Conservation (phyloP, 192 early-diverging fungal genomes). For the Entrophospora sp. region DNA sequence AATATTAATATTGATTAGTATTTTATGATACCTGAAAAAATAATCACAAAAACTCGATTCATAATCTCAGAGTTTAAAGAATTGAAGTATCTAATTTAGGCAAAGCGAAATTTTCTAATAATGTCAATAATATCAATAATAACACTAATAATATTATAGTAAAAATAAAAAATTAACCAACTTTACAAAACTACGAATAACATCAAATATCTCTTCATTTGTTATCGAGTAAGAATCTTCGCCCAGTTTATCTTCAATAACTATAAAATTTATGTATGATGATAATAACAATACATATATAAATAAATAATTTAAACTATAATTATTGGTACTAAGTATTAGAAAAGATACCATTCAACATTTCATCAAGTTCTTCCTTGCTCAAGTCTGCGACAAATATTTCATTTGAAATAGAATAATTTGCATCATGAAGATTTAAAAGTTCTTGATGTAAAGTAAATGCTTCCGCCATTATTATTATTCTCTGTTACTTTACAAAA, state of each 20-base stretch:
- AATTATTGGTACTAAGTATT: background rate
- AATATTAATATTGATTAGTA: background rate
- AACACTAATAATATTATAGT: background rate
- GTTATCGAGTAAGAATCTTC: constrained; percentile 26
- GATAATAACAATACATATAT: background rate
- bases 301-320: background rate
- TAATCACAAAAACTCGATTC: constrained; percentile 57
- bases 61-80: constrained; percentile 34
- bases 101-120: constrained; percentile 8
- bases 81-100: constrained; percentile 39
- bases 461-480: background rate
- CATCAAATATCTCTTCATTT: constrained; percentile 42
- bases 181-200: constrained; percentile 55
- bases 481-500: too few species aligned
- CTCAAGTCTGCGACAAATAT: constrained; percentile 15
- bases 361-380: constrained; percentile 23
- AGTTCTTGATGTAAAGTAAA: constrained; percentile 52
- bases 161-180: constrained; percentile 6
- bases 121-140: background rate
- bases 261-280: background rate
- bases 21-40: constrained; percentile 53
- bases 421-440: constrained; percentile 45
- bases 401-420: constrained; percentile 30
- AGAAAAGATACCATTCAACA: constrained; percentile 27
- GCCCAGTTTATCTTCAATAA: constrained; percentile 28